Evolutionary conservation across 441 rosid genomes (phyloP).

Genomic region (Viola pubescens): DNA sequence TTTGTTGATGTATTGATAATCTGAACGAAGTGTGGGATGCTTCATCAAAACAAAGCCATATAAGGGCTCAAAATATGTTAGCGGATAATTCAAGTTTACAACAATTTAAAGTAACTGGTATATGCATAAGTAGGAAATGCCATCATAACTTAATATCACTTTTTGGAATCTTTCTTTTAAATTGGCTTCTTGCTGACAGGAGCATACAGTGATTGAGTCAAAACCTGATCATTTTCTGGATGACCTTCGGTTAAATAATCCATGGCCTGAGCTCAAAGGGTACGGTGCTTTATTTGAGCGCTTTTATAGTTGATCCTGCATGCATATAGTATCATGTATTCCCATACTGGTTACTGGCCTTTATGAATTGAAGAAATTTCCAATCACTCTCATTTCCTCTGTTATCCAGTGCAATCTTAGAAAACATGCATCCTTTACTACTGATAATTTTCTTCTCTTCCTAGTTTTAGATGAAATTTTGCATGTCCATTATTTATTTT

Average conservation of each 20-base stretch:
- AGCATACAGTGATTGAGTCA: slow-evolving; percentile 74
- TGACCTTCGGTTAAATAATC: slow-evolving; percentile 85
- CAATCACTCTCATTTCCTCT: neutral
- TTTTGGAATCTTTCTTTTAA: neutral
- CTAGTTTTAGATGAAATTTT: slow-evolving; percentile 2
- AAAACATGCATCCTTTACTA: neutral
- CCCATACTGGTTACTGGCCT: neutral
- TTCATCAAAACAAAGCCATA: too few relatives aligned
- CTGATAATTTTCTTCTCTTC: neutral
- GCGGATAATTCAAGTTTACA: too few relatives aligned
- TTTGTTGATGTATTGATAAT: too few relatives aligned
- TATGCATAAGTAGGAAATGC: too few relatives aligned
- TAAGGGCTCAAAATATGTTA: too few relatives aligned
- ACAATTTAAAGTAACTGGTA: too few relatives aligned
- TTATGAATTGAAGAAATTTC: neutral
- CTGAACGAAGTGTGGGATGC: too few relatives aligned
- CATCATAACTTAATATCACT: too few relatives aligned
- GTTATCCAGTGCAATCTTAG: neutral
- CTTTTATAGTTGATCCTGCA: neutral
- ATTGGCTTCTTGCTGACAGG: slow-evolving; percentile 37
- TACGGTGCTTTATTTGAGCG: slow-evolving; percentile 16
- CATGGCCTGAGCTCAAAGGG: slow-evolving; percentile 91
- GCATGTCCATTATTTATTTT: too few relatives aligned
- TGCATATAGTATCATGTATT: neutral
- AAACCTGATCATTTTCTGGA: slow-evolving; percentile 96